These are phyloP conservation scores for Suillus decipiens DNA, from an alignment of 768 basidiomycete species.

Conservation along the genomic window DNA sequence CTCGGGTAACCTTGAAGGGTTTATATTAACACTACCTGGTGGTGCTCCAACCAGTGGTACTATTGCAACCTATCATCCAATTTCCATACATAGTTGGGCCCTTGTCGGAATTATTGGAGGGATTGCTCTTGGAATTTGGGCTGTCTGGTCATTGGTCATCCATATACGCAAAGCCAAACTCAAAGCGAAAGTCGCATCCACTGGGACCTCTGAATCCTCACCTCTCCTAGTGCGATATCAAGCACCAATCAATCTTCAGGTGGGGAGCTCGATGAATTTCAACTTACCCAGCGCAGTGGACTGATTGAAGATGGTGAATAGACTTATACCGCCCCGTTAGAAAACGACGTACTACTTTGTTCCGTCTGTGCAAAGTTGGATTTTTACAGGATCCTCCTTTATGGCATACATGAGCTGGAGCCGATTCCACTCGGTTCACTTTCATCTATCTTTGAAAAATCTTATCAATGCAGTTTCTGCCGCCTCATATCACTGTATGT, in stretches of 20 bases:
- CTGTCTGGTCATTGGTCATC: neutral
- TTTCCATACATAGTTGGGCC: neutral
- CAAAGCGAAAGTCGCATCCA: neutral
- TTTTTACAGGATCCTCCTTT: conserved; percentile 10
- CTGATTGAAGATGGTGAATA: neutral
- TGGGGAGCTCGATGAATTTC: neutral
- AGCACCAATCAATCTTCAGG: neutral
- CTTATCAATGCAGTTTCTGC: conserved; percentile 10
- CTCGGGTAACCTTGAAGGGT: neutral
- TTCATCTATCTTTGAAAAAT: conserved; percentile 6
- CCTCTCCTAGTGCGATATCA: neutral
- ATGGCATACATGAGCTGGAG: conserved; percentile 2
- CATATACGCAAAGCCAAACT: neutral
- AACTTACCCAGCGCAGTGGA: neutral
- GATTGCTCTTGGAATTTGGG: neutral
- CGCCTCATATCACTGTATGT: conserved; percentile 9
- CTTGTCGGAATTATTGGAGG: neutral
- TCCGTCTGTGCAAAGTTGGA: conserved; percentile 8
- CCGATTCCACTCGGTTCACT: conserved; percentile 5
- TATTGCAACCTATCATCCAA: no score
- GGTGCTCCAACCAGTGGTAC: neutral
- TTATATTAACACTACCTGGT: neutral
- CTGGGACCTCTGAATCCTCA: neutral
- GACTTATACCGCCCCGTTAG: neutral
- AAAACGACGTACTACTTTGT: conserved; percentile 4